Base-by-base conservation (phyloP, 2,329 filamentous ascomycete species). In the Cladosporium sp. region DNA sequence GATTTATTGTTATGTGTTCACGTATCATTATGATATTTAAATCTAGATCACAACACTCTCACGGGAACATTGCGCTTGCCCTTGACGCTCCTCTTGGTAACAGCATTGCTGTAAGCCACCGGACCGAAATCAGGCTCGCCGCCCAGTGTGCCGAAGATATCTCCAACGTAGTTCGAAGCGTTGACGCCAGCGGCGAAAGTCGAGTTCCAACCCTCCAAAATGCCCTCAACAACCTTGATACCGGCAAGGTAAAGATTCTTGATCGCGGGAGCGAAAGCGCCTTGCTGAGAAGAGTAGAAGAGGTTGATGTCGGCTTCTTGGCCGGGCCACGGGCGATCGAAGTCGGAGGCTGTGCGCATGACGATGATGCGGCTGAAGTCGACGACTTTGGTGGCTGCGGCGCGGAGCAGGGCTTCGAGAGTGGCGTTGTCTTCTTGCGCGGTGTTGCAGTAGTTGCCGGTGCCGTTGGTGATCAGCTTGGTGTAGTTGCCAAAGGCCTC, bases 371-470 rank as follows among this genome's bases (percentile, higher is more conserved):
- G 80, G 4, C 76, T 71, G 70, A 88, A 90, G 68, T 90, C 88
- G 3, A 86, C 80, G 4, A 83, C 66, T 2, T 81, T 79, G 61
- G 77, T 75, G 20, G 81, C 71, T 0, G 84, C 81, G 1, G 80
- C 80, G 12, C 87, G 80, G 19, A 89, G 71, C 25, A 90, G 74
- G 4, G 82, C 86, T 64, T 87, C 85, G 1, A 90, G 79, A 0
- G 81, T 82, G 0, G 86, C 87, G 64, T 86, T 89, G 68, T 90
- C 87, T 70, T 90, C 88, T 69, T 90, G 87, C 0, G 86, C 86
- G 1, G 81, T 87, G 72, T 86, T 83, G 74, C 87, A 90, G 73
- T 90, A 90, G 5, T 78, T 70, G 0, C 84, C 86, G 0, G 80
- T 83, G 3, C 86, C 86, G 65, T 89, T 89, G 2, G 87, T 90